Base-by-base conservation (phyloP, 2,329 filamentous ascomycete genomes). In the Mollisia scopiformis region DNA sequence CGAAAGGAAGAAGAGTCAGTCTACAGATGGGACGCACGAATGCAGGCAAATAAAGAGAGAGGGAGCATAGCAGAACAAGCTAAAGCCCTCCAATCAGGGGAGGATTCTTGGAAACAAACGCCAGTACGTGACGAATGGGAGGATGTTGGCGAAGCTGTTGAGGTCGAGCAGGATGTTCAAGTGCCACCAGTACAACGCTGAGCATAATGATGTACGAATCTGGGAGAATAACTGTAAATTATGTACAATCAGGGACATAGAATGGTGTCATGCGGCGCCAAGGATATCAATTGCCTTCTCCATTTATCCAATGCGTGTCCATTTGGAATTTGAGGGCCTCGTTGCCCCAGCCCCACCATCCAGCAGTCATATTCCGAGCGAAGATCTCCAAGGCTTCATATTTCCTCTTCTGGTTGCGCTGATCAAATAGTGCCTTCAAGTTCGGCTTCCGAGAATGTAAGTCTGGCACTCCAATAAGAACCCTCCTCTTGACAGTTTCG, bases 271-370 rank as follows among this genome's bases (percentile, higher is more conserved):
- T 13, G 11, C 2, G 67, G 59, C 58, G 62, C 28, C 60, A 56
- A 62, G 55, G 51, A 64, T 59, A 61, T 63, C 63, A 55, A 55
- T 50, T 28, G 19, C 25, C 50, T 27, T 21, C 6, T 43, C 23
- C 7, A n/a, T 68, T 49, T 28, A 39, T 57, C 68, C 69, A 88
- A 68, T 81, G 75, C 37, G 81, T 76, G 6, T 80, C 73, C 61
- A 82, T 80, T 70, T 93, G 91, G 68, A 90, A 93, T 62, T 84
- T 84, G 59, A 92, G 74, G 8, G 85, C 88, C 69, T 94, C 87
- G 67, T 93, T 82, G 2, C 91, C 91, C 90, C 89, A 93, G 28
- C 84, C 84, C 83, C 87, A 90, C 91, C 91, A 94, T 0, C 89
- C 89, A 7, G 85, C 82, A 1, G 90, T 91, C 47, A 92, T 75